These are phyloP conservation scores for Marchantia polymorpha DNA, from an alignment of 225 moss, liverwort and hornwort genomes.

Conservation along the genomic window DNA sequence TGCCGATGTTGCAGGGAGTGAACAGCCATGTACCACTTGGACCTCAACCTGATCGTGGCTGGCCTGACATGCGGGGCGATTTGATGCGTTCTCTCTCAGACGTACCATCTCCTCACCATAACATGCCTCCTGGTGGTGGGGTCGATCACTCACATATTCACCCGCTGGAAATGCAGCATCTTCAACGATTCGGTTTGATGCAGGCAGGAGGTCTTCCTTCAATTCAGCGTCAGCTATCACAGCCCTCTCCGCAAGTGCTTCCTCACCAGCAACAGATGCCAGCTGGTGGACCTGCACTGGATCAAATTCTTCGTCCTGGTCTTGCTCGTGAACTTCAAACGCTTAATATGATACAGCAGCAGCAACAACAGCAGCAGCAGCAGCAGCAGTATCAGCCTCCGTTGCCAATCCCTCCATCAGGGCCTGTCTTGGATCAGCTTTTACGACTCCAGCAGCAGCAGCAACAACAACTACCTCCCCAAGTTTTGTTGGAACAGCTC, in stretches of 20 bases:
- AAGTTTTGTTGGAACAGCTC: constrained; percentile 85
- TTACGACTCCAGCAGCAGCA: constrained; percentile 92
- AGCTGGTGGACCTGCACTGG: constrained; percentile 44
- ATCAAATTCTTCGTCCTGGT: constrained; percentile 74
- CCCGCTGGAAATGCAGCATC: constrained; percentile 81
- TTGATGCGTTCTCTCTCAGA: constrained; percentile 70
- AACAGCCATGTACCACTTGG: constrained; percentile 32
- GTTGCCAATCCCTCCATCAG: constrained; percentile 73
- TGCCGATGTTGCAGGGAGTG: constrained; percentile 37
- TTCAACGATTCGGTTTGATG: constrained; percentile 74
- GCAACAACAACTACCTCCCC: constrained; percentile 85
- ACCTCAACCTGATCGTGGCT: constrained; percentile 55
- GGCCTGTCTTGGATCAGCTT: constrained; percentile 85
- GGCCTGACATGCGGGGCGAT: constrained; percentile 81
- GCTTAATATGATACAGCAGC: constrained; percentile 52
- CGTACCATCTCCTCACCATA: constrained; percentile 51
- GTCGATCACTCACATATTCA: constrained; percentile 86
- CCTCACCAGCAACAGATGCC: constrained; percentile 39
- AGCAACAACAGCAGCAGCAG: constrained; percentile 50
- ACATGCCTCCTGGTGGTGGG: constrained; percentile 56
- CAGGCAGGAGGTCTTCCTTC: constrained; percentile 53
- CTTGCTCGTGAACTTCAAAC: constrained; percentile 64
- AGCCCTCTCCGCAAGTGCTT: constrained; percentile 49
- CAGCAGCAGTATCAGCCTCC: constrained; percentile 55
- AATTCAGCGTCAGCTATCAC: constrained; percentile 61